These are phyloP conservation scores for Viola pubescens DNA, from an alignment of 441 rosid species.

Conservation along the genomic window DNA sequence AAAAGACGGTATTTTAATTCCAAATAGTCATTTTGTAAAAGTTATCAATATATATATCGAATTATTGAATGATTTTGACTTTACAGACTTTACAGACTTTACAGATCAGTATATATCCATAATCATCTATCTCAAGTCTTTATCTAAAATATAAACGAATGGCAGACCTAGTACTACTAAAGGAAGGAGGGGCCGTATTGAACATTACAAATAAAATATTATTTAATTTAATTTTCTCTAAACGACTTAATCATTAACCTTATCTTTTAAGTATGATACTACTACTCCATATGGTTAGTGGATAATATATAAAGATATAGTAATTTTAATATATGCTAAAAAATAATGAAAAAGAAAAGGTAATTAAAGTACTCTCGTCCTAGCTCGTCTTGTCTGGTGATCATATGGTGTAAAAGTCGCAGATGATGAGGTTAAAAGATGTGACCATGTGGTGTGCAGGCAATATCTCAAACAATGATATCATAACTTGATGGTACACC, in stretches of 20 bases:
- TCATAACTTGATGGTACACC: no score
- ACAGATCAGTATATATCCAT: background rate
- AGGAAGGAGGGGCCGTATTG: no score
- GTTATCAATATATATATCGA: no score
- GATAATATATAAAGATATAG: slow-evolving; percentile 5
- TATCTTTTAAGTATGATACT: no score
- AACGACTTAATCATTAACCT: slow-evolving; percentile 3
- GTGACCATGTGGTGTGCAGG: slow-evolving; percentile 3
- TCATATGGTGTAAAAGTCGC: slow-evolving; percentile 20
- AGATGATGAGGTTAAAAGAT: slow-evolving; percentile 19
- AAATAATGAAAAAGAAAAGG: slow-evolving; percentile 9
- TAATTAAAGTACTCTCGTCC: background rate
- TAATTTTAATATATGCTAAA: background rate
- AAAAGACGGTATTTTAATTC: no score
- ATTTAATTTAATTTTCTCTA: background rate
- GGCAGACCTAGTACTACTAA: background rate
- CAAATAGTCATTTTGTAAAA: no score
- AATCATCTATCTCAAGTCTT: background rate
- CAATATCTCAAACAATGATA: no score
- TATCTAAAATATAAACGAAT: background rate
- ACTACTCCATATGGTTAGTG: background rate
- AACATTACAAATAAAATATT: background rate
- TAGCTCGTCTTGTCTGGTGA: slow-evolving; percentile 6
- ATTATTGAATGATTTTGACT: no score
- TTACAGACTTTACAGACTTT: no score